Evolutionary conservation across 495 filamentous ascomycete genomes (phyloP), one percentile per base, ranked within the genome.

Genomic region (Penicillium ochrochloron): DNA sequence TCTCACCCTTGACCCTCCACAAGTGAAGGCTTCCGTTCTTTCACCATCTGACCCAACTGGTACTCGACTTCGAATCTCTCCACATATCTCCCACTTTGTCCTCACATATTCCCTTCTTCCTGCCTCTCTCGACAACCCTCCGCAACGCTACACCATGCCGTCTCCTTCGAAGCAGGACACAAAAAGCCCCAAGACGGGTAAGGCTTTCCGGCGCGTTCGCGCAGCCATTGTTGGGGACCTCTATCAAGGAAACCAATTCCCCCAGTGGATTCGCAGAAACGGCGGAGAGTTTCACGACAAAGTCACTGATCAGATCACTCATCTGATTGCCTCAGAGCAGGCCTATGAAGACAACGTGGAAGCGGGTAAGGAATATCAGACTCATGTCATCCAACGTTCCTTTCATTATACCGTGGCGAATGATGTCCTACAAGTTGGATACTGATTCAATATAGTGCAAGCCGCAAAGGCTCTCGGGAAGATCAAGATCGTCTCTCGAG

Each of bases 261-360:
- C 75, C 0, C 70, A 75, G 31, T 90, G 88, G 89, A 75, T 90
- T 17, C 71, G 74, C 15, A 57, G 60, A 5, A 79, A 88, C 62
- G 85, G 85, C 0, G 89, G 88, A 0, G 66, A 58, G 5, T 83
- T 79, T 61, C 67, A 78, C 0, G 57, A 68, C 17, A 72, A 75
- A 0, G 66, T 89, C 33, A 72, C 68, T 48, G 59, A 74, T 0
- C 60, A 72, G 3, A 80, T 83, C 0, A 91, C 88, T 0, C 89
- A 92, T 72, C 74, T 92, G 1, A 80, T 92, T 31, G 80, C 80
- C 21, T 79, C 78, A 1, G 80, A 83, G 52, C 78, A 84, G 31
- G 77, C 84, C 2, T 89, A 77, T 61, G 80, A 80, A 60, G 73
- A 78, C 25, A 74, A 81, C 37, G 71, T 69, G 14, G 59, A 63